These are phyloP conservation scores for Sugiyamaella boreocaroliniensis DNA, from an alignment of 805 yeast species.

Conservation along the genomic window DNA sequence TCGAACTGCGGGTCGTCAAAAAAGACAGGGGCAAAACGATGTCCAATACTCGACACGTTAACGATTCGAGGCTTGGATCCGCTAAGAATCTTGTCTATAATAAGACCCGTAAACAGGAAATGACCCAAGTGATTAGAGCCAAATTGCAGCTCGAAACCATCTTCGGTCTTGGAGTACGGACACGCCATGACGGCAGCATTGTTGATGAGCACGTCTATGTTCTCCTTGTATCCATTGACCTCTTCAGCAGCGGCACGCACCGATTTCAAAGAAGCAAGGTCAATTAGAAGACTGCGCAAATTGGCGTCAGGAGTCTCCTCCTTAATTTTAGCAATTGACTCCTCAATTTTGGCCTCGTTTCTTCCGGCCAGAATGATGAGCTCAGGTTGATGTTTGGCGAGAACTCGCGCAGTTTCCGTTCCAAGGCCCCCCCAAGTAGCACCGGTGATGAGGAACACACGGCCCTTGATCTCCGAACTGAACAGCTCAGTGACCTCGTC, in stretches of 20 bases:
- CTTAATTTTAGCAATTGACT: constrained; percentile 5
- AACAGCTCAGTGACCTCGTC: constrained; percentile 6
- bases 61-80: constrained; percentile 7
- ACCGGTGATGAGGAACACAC: constrained; percentile 11
- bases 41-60: constrained; percentile 7
- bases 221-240: constrained; percentile 7
- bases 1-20: constrained; percentile 6
- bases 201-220: constrained; percentile 57
- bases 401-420: constrained; percentile 11
- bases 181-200: constrained; percentile 79
- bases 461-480: constrained; percentile 10
- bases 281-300: constrained; percentile 8
- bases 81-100: constrained; percentile 8
- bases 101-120: constrained; percentile 52
- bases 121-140: constrained; percentile 76
- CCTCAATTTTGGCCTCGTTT: constrained; percentile 2
- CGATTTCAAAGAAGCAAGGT: constrained; percentile 12
- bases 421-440: constrained; percentile 15
- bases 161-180: constrained; percentile 56
- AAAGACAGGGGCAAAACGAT: constrained; percentile 2
- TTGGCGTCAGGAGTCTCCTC: constrained; percentile 10
- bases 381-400: constrained; percentile 9
- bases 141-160: constrained; percentile 69
- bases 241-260: constrained; percentile 12
- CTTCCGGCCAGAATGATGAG: constrained; percentile 10